phyloP scores from a whole-genome alignment of 805 yeast species.

The Grigorovia jiainica region DNA sequence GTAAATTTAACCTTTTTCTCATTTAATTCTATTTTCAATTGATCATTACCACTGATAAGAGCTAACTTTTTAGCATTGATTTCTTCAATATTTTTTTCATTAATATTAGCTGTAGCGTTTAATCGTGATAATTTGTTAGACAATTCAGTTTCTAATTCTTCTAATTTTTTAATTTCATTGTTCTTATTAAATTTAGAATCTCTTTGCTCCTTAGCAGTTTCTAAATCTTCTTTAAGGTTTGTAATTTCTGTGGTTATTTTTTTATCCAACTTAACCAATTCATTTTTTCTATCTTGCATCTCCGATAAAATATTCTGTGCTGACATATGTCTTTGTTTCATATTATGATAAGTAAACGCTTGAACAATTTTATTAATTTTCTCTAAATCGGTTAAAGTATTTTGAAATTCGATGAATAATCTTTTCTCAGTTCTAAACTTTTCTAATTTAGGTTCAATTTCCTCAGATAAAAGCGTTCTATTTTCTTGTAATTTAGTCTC shows the following conservation, averaged over 20 bases:
- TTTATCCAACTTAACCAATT: slow-evolving; percentile 33
- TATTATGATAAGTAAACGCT: slow-evolving; percentile 57
- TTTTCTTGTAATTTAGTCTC: slow-evolving; percentile 78
- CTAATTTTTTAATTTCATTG: slow-evolving; percentile 50
- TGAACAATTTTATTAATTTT: slow-evolving; percentile 61
- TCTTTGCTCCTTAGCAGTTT: slow-evolving; percentile 40
- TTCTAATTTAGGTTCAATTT: slow-evolving; percentile 86
- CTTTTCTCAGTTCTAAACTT: slow-evolving; percentile 74
- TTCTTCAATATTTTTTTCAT: slow-evolving; percentile 47
- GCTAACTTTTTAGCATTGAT: slow-evolving; percentile 30
- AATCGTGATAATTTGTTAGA: slow-evolving; percentile 60
- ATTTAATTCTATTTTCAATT: slow-evolving; percentile 25
- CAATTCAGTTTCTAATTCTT: slow-evolving; percentile 43
- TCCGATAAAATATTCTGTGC: slow-evolving; percentile 35
- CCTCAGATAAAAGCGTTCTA: slow-evolving; percentile 62
- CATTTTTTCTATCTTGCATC: slow-evolving; percentile 31
- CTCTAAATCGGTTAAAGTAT: slow-evolving; percentile 72
- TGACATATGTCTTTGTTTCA: slow-evolving; percentile 33
- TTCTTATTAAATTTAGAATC: slow-evolving; percentile 54
- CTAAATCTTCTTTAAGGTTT: slow-evolving; percentile 52
- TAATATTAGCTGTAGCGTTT: slow-evolving; percentile 52
- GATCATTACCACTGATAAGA: neutral
- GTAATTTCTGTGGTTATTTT: slow-evolving; percentile 45
- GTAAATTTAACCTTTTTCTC: slow-evolving; percentile 32
- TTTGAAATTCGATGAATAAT: slow-evolving; percentile 76